These are phyloP conservation scores for Trichoderma sp. DNA, from an alignment of 2,329 filamentous ascomycete genomes.

Conservation along the genomic window DNA sequence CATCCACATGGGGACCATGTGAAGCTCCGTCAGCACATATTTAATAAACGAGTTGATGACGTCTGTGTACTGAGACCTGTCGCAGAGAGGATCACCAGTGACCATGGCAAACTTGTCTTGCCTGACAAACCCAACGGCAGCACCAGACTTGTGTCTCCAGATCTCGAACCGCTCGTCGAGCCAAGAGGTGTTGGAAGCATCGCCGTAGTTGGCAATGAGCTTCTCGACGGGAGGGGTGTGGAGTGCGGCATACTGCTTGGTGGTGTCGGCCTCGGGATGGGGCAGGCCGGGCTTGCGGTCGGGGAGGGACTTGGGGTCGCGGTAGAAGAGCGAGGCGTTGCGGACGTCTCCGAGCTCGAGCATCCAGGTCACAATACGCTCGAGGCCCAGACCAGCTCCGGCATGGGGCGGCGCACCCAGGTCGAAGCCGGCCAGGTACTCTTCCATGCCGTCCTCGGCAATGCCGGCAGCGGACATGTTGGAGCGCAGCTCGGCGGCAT, in stretches of 20 bases:
- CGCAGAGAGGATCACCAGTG: slow-evolving; percentile 85
- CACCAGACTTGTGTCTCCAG: slow-evolving; percentile 84
- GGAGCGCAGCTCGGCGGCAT: slow-evolving; percentile 70
- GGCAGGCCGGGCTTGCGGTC: slow-evolving; percentile 67
- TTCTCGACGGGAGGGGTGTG: slow-evolving; percentile 76
- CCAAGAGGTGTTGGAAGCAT: slow-evolving; percentile 93
- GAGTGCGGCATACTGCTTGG: slow-evolving; percentile 47
- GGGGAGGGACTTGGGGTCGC: slow-evolving; percentile 85
- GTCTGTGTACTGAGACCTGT: slow-evolving; percentile 71
- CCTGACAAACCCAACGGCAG: slow-evolving; percentile 80
- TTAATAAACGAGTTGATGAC: slow-evolving; percentile 75
- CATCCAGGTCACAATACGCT: slow-evolving; percentile 84
- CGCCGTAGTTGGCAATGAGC: slow-evolving; percentile 92
- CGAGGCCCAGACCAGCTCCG: slow-evolving; percentile 85
- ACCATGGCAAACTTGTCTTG: slow-evolving; percentile 78
- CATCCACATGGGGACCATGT: slow-evolving; percentile 83
- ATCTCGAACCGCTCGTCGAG: slow-evolving; percentile 84
- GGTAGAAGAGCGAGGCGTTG: slow-evolving; percentile 81
- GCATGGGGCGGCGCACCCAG: slow-evolving; percentile 88
- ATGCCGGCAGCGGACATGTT: slow-evolving; percentile 78
- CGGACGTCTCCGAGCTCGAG: slow-evolving; percentile 87
- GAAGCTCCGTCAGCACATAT: slow-evolving; percentile 68
- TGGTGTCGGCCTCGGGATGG: slow-evolving; percentile 84
- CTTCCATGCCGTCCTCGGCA: slow-evolving; percentile 79
- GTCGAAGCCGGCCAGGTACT: slow-evolving; percentile 86